phyloP scores from a whole-genome alignment of 169 alveolate species.

The Eimeria brunetti region DNA sequence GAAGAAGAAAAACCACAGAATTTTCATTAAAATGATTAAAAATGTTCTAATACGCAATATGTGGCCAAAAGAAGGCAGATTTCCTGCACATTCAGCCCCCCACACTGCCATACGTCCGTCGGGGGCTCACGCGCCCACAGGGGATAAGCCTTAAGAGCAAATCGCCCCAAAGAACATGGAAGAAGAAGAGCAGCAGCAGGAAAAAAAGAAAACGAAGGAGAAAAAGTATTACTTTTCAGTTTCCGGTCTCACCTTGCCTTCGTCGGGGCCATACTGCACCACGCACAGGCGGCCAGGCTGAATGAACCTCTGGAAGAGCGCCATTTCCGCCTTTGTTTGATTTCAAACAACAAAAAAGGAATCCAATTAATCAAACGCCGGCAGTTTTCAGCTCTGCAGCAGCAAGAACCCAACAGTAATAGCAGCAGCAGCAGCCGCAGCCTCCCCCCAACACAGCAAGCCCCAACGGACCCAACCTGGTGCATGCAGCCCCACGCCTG shows the following conservation, averaged over 20 bases:
- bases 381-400: conserved; percentile 11
- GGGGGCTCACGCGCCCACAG: not conserved
- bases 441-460: conserved; percentile 7
- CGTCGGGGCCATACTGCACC: conserved; percentile 95
- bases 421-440: not conserved
- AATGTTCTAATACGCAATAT: too few relatives aligned
- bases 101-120: not conserved
- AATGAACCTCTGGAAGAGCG: conserved; percentile 93
- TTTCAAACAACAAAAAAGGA: not conserved
- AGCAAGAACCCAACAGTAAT: not conserved
- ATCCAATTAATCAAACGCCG: not conserved
- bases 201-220: not conserved
- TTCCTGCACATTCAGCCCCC: not conserved
- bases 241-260: conserved; percentile 92
- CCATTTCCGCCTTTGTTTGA: conserved; percentile 71
- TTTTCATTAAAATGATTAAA: too few relatives aligned
- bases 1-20: too few relatives aligned
- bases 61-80: not conserved
- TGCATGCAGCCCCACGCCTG: conserved; percentile 18
- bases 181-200: not conserved
- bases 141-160: not conserved
- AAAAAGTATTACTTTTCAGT: not conserved
- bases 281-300: conserved; percentile 96
- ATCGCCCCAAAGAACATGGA: not conserved
- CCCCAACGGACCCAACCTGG: not conserved